Conservation (phyloP, 2,329 filamentous ascomycete species). For the Chaetomium sp. region DNA sequence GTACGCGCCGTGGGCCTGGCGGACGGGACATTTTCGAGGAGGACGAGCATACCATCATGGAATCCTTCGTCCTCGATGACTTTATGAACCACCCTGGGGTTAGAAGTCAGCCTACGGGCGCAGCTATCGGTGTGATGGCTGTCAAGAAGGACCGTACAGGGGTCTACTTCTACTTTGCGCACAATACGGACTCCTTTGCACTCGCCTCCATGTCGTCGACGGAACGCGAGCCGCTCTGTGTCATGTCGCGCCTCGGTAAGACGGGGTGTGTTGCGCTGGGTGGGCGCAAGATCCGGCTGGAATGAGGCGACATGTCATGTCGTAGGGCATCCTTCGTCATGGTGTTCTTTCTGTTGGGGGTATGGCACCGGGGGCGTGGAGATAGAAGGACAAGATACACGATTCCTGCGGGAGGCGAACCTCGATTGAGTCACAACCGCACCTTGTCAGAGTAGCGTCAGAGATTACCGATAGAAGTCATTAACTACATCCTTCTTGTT, state of each 20-base stretch:
- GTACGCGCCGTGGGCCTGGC: slow-evolving; percentile 59
- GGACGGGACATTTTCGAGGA: slow-evolving; percentile 67
- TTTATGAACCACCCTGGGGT: slow-evolving; percentile 94
- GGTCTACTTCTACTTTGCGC: slow-evolving; percentile 86
- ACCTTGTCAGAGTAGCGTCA: neutral
- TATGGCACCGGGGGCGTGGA: neutral
- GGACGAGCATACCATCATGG: slow-evolving; percentile 75
- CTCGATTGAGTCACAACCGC: neutral
- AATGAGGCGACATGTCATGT: slow-evolving; percentile 26
- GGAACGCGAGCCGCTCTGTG: slow-evolving; percentile 73
- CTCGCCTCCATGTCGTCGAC: slow-evolving; percentile 84
- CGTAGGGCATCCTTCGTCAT: neutral
- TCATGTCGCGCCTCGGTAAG: slow-evolving; percentile 77
- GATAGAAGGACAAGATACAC: neutral
- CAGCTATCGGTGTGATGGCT: slow-evolving; percentile 86
- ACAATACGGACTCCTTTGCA: slow-evolving; percentile 90
- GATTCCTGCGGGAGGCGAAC: neutral
- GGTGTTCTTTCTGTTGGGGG: neutral
- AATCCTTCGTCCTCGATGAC: slow-evolving; percentile 78
- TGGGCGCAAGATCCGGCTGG: slow-evolving; percentile 51
- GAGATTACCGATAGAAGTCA: slow-evolving; percentile 15
- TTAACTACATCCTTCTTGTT: neutral
- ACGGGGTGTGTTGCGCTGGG: slow-evolving; percentile 58
- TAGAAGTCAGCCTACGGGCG: slow-evolving; percentile 73
- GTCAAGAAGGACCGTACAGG: slow-evolving; percentile 81